Percentiles rank a stretch among this genome's conserved stretches.
These are phyloP conservation scores for Diospyros lotus DNA, from an alignment of 148 eudicot species.

Conservation along the genomic window DNA sequence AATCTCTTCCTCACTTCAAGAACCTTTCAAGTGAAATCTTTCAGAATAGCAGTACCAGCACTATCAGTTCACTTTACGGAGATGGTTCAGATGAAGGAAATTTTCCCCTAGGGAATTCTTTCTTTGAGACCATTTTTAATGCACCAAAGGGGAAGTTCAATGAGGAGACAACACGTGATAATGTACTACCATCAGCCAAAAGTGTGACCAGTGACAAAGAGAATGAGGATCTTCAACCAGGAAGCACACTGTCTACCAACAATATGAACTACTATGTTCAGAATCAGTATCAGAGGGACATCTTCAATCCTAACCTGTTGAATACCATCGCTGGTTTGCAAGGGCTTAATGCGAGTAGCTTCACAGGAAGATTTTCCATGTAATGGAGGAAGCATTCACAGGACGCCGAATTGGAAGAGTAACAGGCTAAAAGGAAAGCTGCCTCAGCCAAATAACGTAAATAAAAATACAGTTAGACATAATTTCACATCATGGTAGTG, in stretches of 20 bases:
- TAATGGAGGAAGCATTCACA: neutral
- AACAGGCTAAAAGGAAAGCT: neutral
- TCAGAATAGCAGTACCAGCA: neutral
- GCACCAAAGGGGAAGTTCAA: neutral
- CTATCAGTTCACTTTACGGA: neutral
- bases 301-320: constrained; percentile 8
- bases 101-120: neutral
- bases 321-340: constrained; percentile 12
- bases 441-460: neutral
- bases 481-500: neutral
- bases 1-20: constrained; percentile 7
- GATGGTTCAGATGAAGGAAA: constrained; percentile 2
- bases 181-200: constrained; percentile 5
- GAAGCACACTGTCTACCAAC: neutral
- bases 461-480: neutral
- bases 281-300: constrained; percentile 9
- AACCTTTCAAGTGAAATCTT: constrained; percentile 8
- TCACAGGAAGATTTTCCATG: constrained; percentile 10
- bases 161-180: neutral
- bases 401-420: neutral
- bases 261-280: constrained; percentile 7
- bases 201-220: neutral
- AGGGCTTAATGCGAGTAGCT: constrained; percentile 1
- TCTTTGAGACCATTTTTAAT: constrained; percentile 8
- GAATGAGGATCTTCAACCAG: neutral